These are phyloP conservation scores for Medicago truncatula DNA, from an alignment of 306 rosid species.

Conservation along the genomic window MtrunA17r5.0-ANR NC_053043.1:45500501-45501000, in stretches of 20 bases:
- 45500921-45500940: background rate
- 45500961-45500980: background rate
- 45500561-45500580: too few species aligned
- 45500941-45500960: background rate
- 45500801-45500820: background rate
- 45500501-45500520: too few species aligned
- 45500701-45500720: slow-evolving; percentile 16
- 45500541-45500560: background rate
- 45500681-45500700: background rate
- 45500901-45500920: background rate
- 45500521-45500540: too few species aligned
- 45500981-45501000: background rate
- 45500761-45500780: background rate
- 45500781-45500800: background rate
- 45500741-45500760: too few species aligned
- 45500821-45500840: background rate
- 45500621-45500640: too few species aligned
- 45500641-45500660: too few species aligned
- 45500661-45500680: too few species aligned
- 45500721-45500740: background rate
- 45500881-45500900: background rate
- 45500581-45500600: too few species aligned
- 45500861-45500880: background rate
- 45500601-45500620: too few species aligned
- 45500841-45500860: slow-evolving; percentile 1